A percentile compares a stretch with the other conserved stretches of the same genome.
Conservation (phyloP, 2,329 filamentous ascomycete species). For the Neofusicoccum sp. region DNA sequence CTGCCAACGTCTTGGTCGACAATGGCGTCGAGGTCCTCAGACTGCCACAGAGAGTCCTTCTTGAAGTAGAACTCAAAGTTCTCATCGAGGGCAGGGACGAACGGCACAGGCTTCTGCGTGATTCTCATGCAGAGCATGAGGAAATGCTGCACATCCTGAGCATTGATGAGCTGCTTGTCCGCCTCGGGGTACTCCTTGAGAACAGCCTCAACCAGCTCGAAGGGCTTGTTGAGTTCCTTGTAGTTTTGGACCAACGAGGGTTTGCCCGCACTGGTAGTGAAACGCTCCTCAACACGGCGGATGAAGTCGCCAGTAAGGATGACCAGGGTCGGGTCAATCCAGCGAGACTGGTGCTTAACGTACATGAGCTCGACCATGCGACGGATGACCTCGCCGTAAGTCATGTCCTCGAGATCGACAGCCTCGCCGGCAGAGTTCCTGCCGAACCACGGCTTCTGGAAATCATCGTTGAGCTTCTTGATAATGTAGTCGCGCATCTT, state of each 20-base stretch:
- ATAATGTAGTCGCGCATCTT: slow-evolving; percentile 51
- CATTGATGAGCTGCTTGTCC: slow-evolving; percentile 90
- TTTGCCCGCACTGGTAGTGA: slow-evolving; percentile 71
- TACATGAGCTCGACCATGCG: slow-evolving; percentile 53
- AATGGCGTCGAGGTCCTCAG: slow-evolving; percentile 93
- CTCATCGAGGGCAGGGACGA: slow-evolving; percentile 92
- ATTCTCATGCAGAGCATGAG: slow-evolving; percentile 87
- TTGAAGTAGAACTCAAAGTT: slow-evolving; percentile 99
- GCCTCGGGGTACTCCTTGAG: slow-evolving; percentile 83
- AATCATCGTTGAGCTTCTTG: slow-evolving; percentile 51
- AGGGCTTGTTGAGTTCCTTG: slow-evolving; percentile 82
- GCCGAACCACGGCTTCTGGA: slow-evolving; percentile 54
- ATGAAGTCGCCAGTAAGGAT: slow-evolving; percentile 93
- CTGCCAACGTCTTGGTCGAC: slow-evolving; percentile 94
- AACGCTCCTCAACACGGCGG: slow-evolving; percentile 93
- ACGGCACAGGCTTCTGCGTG: slow-evolving; percentile 94
- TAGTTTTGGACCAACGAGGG: slow-evolving; percentile 88
- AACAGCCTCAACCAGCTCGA: slow-evolving; percentile 74
- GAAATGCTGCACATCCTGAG: slow-evolving; percentile 98
- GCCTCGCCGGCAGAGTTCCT: slow-evolving; percentile 45
- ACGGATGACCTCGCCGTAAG: slow-evolving; percentile 49
- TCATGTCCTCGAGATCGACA: slow-evolving; percentile 53
- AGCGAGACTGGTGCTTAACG: slow-evolving; percentile 47
- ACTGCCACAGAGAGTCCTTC: slow-evolving; percentile 99
- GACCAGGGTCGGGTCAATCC: slow-evolving; percentile 67